Conservation (phyloP, 73 alveolate genomes). For the Paramecium tetraurelia region DNA sequence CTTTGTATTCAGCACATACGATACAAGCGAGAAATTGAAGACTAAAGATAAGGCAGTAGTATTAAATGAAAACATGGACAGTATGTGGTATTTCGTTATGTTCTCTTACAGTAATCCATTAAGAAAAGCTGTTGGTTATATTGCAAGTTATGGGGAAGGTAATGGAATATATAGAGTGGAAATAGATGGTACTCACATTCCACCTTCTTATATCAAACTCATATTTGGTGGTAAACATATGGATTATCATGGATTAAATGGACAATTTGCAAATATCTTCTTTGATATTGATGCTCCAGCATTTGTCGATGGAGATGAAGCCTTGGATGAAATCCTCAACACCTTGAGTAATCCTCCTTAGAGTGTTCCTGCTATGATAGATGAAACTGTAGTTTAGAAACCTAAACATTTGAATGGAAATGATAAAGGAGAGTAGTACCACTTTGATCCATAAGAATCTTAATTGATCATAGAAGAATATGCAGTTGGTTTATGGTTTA, state of each 20-base stretch:
- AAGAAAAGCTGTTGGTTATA: conserved; percentile 19
- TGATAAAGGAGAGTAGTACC: neutral
- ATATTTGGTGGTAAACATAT: conserved; percentile 19
- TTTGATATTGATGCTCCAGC: conserved; percentile 48
- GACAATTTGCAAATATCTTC: conserved; percentile 34
- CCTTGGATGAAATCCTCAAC: neutral
- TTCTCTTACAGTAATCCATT: conserved; percentile 15
- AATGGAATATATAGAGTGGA: neutral
- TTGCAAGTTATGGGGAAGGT: conserved; percentile 35
- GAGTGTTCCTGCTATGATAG: neutral
- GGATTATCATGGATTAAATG: conserved; percentile 4
- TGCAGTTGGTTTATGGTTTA: conserved; percentile 22
- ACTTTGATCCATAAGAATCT: neutral
- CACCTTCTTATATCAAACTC: neutral
- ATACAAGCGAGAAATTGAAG: neutral
- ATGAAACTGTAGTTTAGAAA: neutral
- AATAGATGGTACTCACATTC: neutral
- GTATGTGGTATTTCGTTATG: conserved; percentile 39
- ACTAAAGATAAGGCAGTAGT: neutral
- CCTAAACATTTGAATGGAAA: neutral
- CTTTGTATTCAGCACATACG: conserved; percentile 34
- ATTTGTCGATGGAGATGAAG: neutral
- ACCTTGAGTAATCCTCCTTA: neutral
- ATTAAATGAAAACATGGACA: conserved; percentile 1
- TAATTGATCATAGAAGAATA: conserved; percentile 33